A percentile compares a stretch with the other conserved stretches of the same genome.
Conservation (phyloP, 208 protist genomes). For the Leishmania mexicana region DNA sequence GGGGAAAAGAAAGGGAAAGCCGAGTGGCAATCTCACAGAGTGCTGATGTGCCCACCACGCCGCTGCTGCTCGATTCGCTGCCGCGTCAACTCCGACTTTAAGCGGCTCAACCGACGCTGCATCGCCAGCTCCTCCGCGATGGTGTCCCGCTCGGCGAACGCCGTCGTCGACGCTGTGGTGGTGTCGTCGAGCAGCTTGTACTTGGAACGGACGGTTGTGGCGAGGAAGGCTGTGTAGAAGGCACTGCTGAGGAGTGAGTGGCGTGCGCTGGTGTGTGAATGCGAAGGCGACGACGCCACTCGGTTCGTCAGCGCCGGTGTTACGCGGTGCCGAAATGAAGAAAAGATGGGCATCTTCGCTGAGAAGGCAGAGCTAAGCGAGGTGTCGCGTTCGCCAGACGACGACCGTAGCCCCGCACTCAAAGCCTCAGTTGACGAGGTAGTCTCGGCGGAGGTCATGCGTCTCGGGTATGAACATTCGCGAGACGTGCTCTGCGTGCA, state of each 20-base stretch:
- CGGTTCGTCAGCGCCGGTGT: background rate
- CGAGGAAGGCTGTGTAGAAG: conserved; percentile 11
- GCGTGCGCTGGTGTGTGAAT: background rate
- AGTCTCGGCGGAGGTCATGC: background rate
- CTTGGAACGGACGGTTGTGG: conserved; percentile 15
- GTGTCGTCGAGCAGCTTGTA: conserved; percentile 15
- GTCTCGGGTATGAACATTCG: conserved; percentile 10
- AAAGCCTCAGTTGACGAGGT: conserved; percentile 10
- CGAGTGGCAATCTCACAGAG: background rate
- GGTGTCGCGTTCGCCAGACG: conserved; percentile 11
- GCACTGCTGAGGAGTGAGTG: conserved; percentile 6
- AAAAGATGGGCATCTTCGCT: background rate
- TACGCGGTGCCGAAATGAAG: background rate
- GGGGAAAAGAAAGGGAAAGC: background rate
- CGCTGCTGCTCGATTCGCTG: conserved; percentile 6
- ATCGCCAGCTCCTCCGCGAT: conserved; percentile 27
- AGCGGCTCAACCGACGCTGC: conserved; percentile 8
- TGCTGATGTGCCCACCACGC: background rate
- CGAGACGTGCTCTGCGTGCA: conserved; percentile 1
- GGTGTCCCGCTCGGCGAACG: background rate
- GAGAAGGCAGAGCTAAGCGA: conserved; percentile 2
- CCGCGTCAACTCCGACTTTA: conserved; percentile 17
- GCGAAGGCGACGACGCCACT: background rate
- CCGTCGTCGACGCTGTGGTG: background rate
- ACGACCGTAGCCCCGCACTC: conserved; percentile 5